These are phyloP conservation scores for Orobanche coerulescens DNA, from an alignment of 257 asterid genomes.

Conservation along the genomic window DNA sequence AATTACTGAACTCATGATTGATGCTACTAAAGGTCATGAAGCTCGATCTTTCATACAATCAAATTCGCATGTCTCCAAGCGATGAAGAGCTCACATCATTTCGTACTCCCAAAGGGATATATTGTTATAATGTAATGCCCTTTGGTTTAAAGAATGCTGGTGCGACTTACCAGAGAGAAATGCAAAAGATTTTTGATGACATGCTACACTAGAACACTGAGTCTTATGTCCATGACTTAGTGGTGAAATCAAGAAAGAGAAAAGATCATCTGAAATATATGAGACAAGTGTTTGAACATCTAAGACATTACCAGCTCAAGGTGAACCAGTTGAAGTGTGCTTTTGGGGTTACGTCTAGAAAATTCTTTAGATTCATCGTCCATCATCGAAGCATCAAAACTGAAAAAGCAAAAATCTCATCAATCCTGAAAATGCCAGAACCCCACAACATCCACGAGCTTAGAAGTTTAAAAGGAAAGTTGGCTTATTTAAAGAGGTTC, in stretches of 20 bases:
- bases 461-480: neutral
- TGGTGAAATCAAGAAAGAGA: no score
- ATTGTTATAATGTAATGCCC: neutral
- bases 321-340: neutral
- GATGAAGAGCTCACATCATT: neutral
- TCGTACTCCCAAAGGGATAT: neutral
- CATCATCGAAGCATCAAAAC: neutral
- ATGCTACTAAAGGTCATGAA: neutral
- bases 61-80: neutral
- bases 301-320: neutral
- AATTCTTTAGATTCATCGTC: neutral
- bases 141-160: neutral
- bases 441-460: neutral
- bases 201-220: conserved; percentile 1
- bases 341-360: neutral
- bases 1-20: neutral
- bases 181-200: conserved; percentile 15
- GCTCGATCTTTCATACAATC: neutral
- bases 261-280: no score
- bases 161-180: neutral
- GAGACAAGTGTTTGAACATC: neutral
- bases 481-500: neutral
- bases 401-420: neutral
- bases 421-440: neutral
- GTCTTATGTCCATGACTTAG: neutral